phyloP scores from a whole-genome alignment of 306 rosid species.

The Fragaria ananassa region DNA sequence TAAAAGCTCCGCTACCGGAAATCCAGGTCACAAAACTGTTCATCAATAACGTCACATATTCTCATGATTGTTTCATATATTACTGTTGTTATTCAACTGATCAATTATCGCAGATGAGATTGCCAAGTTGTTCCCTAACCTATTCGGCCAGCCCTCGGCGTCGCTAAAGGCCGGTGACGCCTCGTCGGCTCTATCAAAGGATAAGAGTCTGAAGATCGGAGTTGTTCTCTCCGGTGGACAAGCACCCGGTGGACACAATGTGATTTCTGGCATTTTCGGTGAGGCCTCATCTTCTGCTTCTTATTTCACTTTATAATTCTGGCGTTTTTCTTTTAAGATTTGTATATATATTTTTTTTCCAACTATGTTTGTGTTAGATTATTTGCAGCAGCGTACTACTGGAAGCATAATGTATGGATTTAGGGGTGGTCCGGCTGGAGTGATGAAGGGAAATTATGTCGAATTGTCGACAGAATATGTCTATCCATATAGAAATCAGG shows the following conservation, averaged over 20 bases:
- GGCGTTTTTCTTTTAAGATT: neutral
- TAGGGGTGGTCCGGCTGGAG: conserved; percentile 87
- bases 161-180: conserved; percentile 39
- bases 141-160: conserved; percentile 80
- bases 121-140: conserved; percentile 69
- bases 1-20: conserved; percentile 77
- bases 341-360: neutral
- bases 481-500: conserved; percentile 89
- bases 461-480: conserved; percentile 60
- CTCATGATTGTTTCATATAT: neutral
- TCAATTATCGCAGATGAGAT: conserved; percentile 57
- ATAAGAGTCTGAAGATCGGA: conserved; percentile 63
- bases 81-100: neutral
- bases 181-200: conserved; percentile 20
- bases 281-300: neutral
- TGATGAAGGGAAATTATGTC: conserved; percentile 75
- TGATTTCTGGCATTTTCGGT: conserved; percentile 80
- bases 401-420: conserved; percentile 85
- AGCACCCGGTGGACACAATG: conserved; percentile 96
- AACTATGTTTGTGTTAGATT: conserved; percentile 37
- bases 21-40: conserved; percentile 49
- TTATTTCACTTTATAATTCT: neutral
- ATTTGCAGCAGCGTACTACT: conserved; percentile 54
- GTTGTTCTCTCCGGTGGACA: conserved; percentile 94
- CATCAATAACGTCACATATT: too few relatives aligned